Conservation (phyloP, 305 asterid genomes). For the Striga hermonthica region DNA sequence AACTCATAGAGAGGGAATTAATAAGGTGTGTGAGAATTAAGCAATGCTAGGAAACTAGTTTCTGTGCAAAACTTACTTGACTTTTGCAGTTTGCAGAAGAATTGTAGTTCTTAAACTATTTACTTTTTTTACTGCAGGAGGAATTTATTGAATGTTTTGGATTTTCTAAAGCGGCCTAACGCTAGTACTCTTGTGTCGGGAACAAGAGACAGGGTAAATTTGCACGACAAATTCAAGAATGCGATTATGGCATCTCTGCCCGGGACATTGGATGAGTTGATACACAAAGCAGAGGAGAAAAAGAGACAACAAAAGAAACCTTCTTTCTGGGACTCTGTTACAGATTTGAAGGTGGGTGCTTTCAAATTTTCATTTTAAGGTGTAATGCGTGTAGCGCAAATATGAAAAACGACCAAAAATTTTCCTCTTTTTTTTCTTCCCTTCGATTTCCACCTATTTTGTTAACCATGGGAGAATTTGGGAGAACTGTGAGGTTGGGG, state of each 20-base stretch:
- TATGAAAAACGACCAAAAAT: conserved; percentile 17
- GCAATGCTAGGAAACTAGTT: too few relatives aligned
- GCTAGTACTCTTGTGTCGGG: conserved; percentile 86
- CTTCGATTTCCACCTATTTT: conserved; percentile 16
- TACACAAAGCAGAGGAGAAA: conserved; percentile 57
- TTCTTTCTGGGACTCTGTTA: conserved; percentile 81
- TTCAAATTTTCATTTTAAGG: conserved; percentile 78
- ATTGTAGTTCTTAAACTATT: conserved; percentile 16
- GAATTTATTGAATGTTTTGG: conserved; percentile 75
- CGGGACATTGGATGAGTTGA: conserved; percentile 59
- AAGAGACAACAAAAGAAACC: conserved; percentile 48
- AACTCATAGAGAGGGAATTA: not conserved
- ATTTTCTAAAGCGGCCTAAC: conserved; percentile 81
- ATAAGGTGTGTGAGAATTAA: not conserved
- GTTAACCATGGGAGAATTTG: conserved; percentile 2
- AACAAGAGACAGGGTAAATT: conserved; percentile 73
- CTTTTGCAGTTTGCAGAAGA: conserved; percentile 18
- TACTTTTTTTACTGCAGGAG: conserved; percentile 54
- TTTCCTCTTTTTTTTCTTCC: not conserved
- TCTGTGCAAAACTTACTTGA: not conserved
- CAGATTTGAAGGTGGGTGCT: conserved; percentile 80
- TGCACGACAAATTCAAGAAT: conserved; percentile 71
- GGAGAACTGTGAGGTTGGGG: not conserved
- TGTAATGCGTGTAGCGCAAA: not conserved
- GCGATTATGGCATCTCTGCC: conserved; percentile 63